Evolutionary conservation across 2,329 filamentous ascomycete genomes (phyloP).

Genomic region (Ilyonectria robusta): DNA sequence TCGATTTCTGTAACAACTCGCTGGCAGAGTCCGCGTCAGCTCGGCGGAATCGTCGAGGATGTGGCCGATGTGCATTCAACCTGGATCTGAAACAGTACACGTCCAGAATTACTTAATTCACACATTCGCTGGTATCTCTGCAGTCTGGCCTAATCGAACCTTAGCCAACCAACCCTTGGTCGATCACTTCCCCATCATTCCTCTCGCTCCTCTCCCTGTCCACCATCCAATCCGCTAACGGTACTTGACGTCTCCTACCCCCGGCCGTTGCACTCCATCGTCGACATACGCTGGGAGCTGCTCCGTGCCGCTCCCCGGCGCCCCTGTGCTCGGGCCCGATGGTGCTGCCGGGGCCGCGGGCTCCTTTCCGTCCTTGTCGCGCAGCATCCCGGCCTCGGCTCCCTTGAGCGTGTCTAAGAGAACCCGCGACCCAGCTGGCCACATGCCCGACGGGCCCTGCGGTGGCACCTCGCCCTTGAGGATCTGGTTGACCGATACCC

Average conservation of each 20-base stretch:
- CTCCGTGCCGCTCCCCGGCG: constrained; percentile 25
- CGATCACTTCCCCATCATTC: background rate
- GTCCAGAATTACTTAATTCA: constrained; percentile 2
- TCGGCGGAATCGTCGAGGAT: background rate
- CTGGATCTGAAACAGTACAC: background rate
- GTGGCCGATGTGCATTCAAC: background rate
- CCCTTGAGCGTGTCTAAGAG: constrained; percentile 51
- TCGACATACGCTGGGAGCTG: constrained; percentile 44
- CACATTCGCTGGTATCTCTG: constrained; percentile 37
- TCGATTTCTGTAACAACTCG: constrained; percentile 6
- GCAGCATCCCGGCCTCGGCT: constrained; percentile 50
- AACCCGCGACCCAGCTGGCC: constrained; percentile 51
- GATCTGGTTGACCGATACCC: constrained; percentile 62
- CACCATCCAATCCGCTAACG: constrained; percentile 14
- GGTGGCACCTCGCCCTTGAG: constrained; percentile 58
- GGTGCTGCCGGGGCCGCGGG: constrained; percentile 19
- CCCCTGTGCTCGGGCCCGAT: constrained; percentile 21
- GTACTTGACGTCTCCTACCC: constrained; percentile 46
- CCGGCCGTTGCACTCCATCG: constrained; percentile 43
- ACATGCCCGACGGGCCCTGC: constrained; percentile 46
- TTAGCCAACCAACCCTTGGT: background rate
- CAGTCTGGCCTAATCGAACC: background rate
- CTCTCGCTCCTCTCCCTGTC: background rate
- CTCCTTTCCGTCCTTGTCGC: constrained; percentile 38
- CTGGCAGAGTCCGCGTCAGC: background rate